Conservation (phyloP, 371 early-diverging fungal species). For the Mucor racemosus region DNA sequence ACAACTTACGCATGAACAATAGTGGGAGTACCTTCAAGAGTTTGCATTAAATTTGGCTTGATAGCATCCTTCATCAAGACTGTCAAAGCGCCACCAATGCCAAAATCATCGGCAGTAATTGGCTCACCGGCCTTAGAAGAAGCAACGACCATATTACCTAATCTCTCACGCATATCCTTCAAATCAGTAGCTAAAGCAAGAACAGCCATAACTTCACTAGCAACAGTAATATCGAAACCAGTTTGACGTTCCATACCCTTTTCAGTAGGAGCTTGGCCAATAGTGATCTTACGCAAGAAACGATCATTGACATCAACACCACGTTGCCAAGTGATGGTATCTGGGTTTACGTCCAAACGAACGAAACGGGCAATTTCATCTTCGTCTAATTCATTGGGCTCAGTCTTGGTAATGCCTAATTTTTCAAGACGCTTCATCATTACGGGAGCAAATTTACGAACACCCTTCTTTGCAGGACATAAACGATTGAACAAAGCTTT, state of each 20-base stretch:
- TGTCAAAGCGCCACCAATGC: slow-evolving; percentile 93
- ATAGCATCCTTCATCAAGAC: slow-evolving; percentile 98
- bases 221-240: slow-evolving; percentile 96
- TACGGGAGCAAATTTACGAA: slow-evolving; percentile 77
- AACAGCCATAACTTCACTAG: slow-evolving; percentile 98
- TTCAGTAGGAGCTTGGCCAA: slow-evolving; percentile 89
- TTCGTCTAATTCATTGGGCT: slow-evolving; percentile 77
- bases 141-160: slow-evolving; percentile 95
- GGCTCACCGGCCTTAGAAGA: slow-evolving; percentile 81
- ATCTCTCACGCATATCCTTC: slow-evolving; percentile 89
- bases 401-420: slow-evolving; percentile 82
- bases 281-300: slow-evolving; percentile 87
- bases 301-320: slow-evolving; percentile 96
- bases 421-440: slow-evolving; percentile 85
- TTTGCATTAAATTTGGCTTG: slow-evolving; percentile 98
- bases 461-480: slow-evolving; percentile 87
- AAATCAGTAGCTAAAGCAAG: slow-evolving; percentile 89
- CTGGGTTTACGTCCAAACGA: slow-evolving; percentile 91
- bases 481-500: slow-evolving; percentile 88
- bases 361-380: slow-evolving; percentile 83
- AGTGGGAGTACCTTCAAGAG: slow-evolving; percentile 97
- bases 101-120: slow-evolving; percentile 94
- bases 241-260: slow-evolving; percentile 86
- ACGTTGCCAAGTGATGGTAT: slow-evolving; percentile 94
- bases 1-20: slow-evolving; percentile 84